Evolutionary conservation across 805 yeast genomes (phyloP).

Genomic region (Cyberlindnera galapagoensis): DNA sequence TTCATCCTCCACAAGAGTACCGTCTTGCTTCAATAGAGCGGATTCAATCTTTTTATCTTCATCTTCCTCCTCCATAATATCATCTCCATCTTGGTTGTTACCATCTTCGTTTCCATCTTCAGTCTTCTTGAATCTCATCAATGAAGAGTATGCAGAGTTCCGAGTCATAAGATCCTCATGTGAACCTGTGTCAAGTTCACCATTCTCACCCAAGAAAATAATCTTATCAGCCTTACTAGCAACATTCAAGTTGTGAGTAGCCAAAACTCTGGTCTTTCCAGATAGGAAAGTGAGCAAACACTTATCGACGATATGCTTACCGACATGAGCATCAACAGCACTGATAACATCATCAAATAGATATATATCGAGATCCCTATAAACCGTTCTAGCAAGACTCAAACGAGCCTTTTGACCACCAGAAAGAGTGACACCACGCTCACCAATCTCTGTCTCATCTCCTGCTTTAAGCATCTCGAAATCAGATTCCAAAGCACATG

Average conservation of each 20-base stretch:
- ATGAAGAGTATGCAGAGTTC: constrained; percentile 40
- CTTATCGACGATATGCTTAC: constrained; percentile 61
- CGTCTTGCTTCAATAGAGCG: constrained; percentile 10
- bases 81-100: background rate
- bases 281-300: constrained; percentile 54
- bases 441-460: constrained; percentile 75
- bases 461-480: constrained; percentile 62
- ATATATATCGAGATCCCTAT: constrained; percentile 49
- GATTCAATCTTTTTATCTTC: background rate
- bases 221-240: constrained; percentile 61
- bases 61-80: constrained; percentile 1
- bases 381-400: constrained; percentile 62
- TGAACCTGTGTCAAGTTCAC: constrained; percentile 58
- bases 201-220: constrained; percentile 54
- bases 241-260: constrained; percentile 75
- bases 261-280: constrained; percentile 60
- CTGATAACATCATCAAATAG: constrained; percentile 59
- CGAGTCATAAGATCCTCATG: constrained; percentile 40
- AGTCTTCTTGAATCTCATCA: constrained; percentile 34
- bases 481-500: constrained; percentile 61
- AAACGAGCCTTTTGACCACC: constrained; percentile 68
- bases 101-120: constrained; percentile 1
- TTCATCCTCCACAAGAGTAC: constrained; percentile 23
- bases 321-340: constrained; percentile 73
- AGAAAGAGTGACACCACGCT: constrained; percentile 73